Evolutionary conservation across 805 yeast genomes (phyloP).

Genomic region (Trichomonascus vanleenenianus): DNA sequence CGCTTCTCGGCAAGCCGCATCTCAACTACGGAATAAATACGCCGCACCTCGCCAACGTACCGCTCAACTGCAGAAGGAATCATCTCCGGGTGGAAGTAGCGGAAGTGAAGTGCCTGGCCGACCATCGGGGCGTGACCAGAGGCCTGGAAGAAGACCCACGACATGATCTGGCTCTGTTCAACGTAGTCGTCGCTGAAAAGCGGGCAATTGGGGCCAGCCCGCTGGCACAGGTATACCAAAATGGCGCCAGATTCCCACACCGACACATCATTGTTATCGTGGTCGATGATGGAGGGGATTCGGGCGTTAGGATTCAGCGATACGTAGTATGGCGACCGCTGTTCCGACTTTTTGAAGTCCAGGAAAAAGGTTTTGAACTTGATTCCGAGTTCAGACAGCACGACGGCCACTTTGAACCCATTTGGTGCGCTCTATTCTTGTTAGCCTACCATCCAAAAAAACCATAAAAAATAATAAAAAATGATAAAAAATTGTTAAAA

Average conservation of each 20-base stretch:
- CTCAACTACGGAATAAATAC: constrained; percentile 90
- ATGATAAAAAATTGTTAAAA: too few relatives aligned
- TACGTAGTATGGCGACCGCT: constrained; percentile 87
- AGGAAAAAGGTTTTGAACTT: constrained; percentile 74
- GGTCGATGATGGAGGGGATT: constrained; percentile 91
- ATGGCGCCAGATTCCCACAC: constrained; percentile 97
- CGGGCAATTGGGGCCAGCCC: constrained; percentile 52
- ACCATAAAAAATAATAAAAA: too few relatives aligned
- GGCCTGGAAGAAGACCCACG: constrained; percentile 92
- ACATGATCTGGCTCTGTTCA: constrained; percentile 76
- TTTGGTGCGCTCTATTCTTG: constrained; percentile 65
- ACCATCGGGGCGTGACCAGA: constrained; percentile 99
- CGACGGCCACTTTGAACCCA: constrained; percentile 92
- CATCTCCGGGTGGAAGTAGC: constrained; percentile 79
- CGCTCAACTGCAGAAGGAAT: constrained; percentile 87
- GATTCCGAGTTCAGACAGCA: constrained; percentile 73
- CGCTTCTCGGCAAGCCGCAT: constrained; percentile 92
- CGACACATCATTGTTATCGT: constrained; percentile 66
- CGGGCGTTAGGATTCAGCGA: constrained; percentile 94
- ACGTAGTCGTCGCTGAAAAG: constrained; percentile 72
- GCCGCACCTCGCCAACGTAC: constrained; percentile 83
- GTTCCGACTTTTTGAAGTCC: constrained; percentile 84
- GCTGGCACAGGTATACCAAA: constrained; percentile 67
- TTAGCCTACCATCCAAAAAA: not conserved
- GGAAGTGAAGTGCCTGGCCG: constrained; percentile 92